Evolutionary conservation across 495 filamentous ascomycete genomes (phyloP).

Genomic region (Penicillium egyptiacum): DNA sequence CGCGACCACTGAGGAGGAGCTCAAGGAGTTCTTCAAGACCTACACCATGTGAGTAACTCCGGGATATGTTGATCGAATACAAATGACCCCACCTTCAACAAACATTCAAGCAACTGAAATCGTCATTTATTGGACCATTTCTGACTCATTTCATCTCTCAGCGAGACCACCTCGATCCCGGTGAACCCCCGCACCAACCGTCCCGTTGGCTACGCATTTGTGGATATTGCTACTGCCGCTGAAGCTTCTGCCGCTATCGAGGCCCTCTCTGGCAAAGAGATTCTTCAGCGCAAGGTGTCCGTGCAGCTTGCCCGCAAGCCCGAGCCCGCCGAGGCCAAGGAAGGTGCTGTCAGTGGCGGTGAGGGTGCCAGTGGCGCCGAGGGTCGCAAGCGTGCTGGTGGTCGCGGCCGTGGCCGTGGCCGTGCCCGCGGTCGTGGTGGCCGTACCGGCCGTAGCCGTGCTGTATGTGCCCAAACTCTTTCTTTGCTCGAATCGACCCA

Average conservation of each 20-base stretch:
- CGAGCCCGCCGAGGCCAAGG: constrained; percentile 78
- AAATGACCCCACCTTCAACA: neutral
- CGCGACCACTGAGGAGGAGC: constrained; percentile 98
- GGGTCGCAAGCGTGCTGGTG: constrained; percentile 75
- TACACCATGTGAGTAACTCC: constrained; percentile 86
- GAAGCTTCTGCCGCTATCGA: constrained; percentile 93
- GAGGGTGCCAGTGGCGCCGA: constrained; percentile 70
- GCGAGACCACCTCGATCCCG: constrained; percentile 96
- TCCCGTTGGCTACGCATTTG: constrained; percentile 98
- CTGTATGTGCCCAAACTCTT: constrained; percentile 54
- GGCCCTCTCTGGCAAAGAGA: constrained; percentile 93
- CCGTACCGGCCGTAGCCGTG: constrained; percentile 61
- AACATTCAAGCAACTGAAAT: neutral
- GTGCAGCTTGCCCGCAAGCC: constrained; percentile 98
- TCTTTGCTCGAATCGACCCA: neutral
- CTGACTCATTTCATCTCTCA: constrained; percentile 35
- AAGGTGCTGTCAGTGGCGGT: constrained; percentile 63
- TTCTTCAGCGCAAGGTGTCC: constrained; percentile 96
- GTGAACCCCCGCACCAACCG: constrained; percentile 98
- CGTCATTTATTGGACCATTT: neutral
- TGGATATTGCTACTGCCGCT: constrained; percentile 88
- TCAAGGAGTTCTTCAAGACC: constrained; percentile 98
- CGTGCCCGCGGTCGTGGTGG: constrained; percentile 71
- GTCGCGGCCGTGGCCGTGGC: constrained; percentile 73
- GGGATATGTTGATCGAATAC: neutral